Conservation (phyloP, 495 filamentous ascomycete genomes). For the Patellaria atrata region DNA sequence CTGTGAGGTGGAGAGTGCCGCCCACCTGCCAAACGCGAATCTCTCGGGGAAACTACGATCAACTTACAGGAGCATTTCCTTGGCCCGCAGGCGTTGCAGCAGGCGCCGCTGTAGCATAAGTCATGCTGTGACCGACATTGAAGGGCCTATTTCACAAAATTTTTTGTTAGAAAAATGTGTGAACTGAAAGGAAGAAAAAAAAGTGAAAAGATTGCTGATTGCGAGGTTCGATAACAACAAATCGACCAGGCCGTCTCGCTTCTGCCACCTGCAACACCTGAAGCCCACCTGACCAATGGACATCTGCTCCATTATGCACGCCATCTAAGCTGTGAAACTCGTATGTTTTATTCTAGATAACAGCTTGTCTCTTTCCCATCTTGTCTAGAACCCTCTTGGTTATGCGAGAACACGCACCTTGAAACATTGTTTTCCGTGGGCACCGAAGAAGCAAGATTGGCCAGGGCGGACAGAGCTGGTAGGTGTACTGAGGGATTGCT, state of each 20-base stretch:
- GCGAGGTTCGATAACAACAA: conserved; percentile 11
- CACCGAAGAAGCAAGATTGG: conserved; percentile 46
- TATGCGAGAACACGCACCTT: conserved; percentile 8
- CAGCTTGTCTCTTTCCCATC: no score
- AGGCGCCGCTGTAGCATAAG: conserved; percentile 49
- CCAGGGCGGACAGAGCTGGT: conserved; percentile 47
- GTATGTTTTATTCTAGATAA: no score
- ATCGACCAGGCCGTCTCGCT: conserved; percentile 6
- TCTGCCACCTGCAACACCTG: conserved; percentile 3
- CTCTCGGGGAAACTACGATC: no score
- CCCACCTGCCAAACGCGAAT: no score
- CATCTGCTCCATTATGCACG: no score
- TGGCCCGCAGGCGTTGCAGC: conserved; percentile 54
- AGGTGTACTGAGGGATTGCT: conserved; percentile 34
- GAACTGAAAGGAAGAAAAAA: conserved; percentile 15
- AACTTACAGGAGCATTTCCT: conserved; percentile 53
- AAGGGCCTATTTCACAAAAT: no score
- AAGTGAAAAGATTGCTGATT: conserved; percentile 22
- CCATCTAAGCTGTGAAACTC: no score
- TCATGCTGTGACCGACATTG: conserved; percentile 39
- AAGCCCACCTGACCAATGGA: not conserved
- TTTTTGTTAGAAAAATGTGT: conserved; percentile 22
- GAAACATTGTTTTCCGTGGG: conserved; percentile 36
- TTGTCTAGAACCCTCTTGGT: conserved; percentile 4
- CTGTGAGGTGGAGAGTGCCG: no score